Base-by-base conservation (phyloP, 805 yeast genomes). In the Barnettozyma populi region DNA sequence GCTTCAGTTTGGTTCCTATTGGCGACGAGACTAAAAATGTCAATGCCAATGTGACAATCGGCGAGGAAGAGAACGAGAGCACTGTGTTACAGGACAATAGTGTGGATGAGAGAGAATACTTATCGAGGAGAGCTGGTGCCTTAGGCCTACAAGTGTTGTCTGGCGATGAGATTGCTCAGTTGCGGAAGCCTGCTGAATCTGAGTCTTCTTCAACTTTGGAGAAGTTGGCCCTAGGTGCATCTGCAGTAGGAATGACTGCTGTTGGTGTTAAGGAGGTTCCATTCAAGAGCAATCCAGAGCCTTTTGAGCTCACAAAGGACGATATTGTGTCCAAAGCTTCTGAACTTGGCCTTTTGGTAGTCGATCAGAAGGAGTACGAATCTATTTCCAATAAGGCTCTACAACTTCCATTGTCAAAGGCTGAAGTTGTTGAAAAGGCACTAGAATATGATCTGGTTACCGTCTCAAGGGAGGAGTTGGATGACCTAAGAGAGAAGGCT, bases 381-480 rank as follows among this genome's bases (percentile, higher is more conserved):
- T 21, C 39, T 3, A 34, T 47, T n/a, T 25, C 29, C 14, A 13
- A 27, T 11, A 9, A 27, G 8, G 27, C 44, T 13, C 41, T 23
- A 19, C 36, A 25, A 20, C 25, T 35, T 8, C 40, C 45, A 13
- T 25, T 51, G 10, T 43, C 55, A 6, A 51, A 41, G 23, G 46
- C 51, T 1, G 49, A 44, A 27, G 20, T 56, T 18, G 29, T 51
- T n/a, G 46, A 43, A 9, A 55, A 46, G 43, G 49, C 55, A 23
- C 47, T 56, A 6, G 69, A 65, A 19, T 57, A 61, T 38, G 73
- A 68, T 7, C 52, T 71, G 43, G 61, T 63, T 23, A 58, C 71
- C 19, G 59, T 76, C 13, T 46, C 71, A 0, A 59, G 61, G 34
- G 67, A 67, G 10, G 69, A 71, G 32, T 58, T 62, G 36, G 62